phyloP scores from a whole-genome alignment of 2,329 filamentous ascomycete genomes.

The Penicillium sp. region DNA sequence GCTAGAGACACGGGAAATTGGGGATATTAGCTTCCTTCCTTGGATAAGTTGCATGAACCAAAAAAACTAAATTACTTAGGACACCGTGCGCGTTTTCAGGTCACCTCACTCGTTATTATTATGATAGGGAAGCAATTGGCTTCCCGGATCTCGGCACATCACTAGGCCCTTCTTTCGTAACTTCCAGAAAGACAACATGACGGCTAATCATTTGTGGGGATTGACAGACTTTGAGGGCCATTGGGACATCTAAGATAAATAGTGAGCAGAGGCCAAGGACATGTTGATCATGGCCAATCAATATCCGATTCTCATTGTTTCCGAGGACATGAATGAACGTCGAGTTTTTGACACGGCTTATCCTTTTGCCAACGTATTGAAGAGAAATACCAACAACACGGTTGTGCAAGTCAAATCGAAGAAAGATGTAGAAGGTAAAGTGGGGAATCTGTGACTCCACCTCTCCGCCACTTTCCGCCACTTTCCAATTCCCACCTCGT shows the following conservation, averaged over 20 bases:
- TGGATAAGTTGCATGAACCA: neutral
- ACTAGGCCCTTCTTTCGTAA: neutral
- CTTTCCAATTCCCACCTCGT: too few relatives aligned
- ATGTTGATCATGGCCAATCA: too few relatives aligned
- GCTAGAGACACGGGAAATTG: neutral
- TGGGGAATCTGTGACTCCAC: too few relatives aligned
- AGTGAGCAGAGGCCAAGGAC: too few relatives aligned
- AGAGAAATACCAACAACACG: too few relatives aligned
- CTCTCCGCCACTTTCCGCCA: too few relatives aligned
- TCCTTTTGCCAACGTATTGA: too few relatives aligned
- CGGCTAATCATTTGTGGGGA: neutral
- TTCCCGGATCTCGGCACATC: neutral
- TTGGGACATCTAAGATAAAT: neutral
- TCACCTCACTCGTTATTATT: neutral
- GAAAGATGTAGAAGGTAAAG: too few relatives aligned
- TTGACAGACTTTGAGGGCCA: neutral
- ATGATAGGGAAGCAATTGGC: neutral
- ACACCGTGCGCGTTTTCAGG: neutral
- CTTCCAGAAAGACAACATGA: neutral
- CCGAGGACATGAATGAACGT: too few relatives aligned
- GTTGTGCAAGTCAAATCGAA: too few relatives aligned
- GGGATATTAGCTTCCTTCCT: neutral
- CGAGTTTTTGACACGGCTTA: too few relatives aligned
- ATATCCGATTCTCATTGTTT: too few relatives aligned
- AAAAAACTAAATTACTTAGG: neutral